phyloP scores from a whole-genome alignment of 768 basidiomycete species.

The Clathrus columnatus region DNA sequence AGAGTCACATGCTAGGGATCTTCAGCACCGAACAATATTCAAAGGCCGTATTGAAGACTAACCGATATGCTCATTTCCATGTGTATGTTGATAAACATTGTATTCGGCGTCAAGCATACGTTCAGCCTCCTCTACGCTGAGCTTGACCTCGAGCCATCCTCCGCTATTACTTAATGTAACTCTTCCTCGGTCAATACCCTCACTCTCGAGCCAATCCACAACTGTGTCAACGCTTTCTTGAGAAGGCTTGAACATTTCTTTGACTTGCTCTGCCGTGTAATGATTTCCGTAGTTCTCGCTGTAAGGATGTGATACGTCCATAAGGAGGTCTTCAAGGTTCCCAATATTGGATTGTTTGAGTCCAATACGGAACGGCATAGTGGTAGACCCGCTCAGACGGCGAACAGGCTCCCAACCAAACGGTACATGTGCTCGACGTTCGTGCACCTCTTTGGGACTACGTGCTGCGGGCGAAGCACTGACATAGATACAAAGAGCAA shows the following conservation, averaged over 20 bases:
- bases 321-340: slow-evolving; percentile 22
- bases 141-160: slow-evolving; percentile 30
- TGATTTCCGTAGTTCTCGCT: slow-evolving; percentile 28
- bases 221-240: slow-evolving; percentile 22
- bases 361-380: slow-evolving; percentile 19
- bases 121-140: slow-evolving; percentile 34
- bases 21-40: background rate
- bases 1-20: background rate
- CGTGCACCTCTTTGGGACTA: background rate
- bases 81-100: slow-evolving; percentile 31
- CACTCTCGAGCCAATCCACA: slow-evolving; percentile 22
- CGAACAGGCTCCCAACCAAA: background rate
- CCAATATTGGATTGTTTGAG: slow-evolving; percentile 28
- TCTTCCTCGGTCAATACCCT: slow-evolving; percentile 20
- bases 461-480: background rate
- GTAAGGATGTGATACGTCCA: slow-evolving; percentile 27
- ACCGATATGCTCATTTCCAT: slow-evolving; percentile 33
- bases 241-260: slow-evolving; percentile 24
- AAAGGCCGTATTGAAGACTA: slow-evolving; percentile 13
- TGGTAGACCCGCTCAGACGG: background rate
- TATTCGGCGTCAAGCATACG: slow-evolving; percentile 33
- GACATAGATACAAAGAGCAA: background rate
- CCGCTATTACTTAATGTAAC: slow-evolving; percentile 17
- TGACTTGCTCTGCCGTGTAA: slow-evolving; percentile 25
- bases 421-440: background rate